Conservation (phyloP, 768 basidiomycete genomes). For the Candolleomyces aberdarensis region DNA sequence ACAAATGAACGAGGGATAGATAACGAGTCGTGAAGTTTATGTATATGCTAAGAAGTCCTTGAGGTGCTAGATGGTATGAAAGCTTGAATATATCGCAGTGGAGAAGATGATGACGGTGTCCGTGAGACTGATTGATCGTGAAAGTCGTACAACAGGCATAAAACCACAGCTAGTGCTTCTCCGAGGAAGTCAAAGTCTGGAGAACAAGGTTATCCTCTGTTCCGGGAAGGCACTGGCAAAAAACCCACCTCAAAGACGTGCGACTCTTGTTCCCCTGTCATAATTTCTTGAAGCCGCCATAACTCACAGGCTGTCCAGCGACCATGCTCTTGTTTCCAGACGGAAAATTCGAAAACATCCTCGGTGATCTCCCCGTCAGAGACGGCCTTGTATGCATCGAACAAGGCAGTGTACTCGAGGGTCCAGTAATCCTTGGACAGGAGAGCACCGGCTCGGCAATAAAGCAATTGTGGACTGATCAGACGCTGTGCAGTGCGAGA, state of each 20-base stretch:
- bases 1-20: no score
- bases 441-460: constrained; percentile 25
- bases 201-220: no score
- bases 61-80: no score
- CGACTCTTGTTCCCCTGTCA: constrained; percentile 25
- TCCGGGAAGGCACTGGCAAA: no score
- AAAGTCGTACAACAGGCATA: no score
- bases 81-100: no score
- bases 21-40: no score
- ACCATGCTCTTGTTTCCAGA: constrained; percentile 24
- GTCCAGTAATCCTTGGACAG: constrained; percentile 30
- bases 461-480: constrained; percentile 25
- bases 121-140: no score
- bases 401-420: constrained; percentile 24
- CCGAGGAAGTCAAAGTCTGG: no score
- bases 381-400: constrained; percentile 25
- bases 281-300: constrained; percentile 28
- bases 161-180: no score
- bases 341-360: constrained; percentile 27
- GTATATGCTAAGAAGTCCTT: no score
- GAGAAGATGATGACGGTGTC: no score
- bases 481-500: constrained; percentile 24
- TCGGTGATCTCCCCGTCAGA: constrained; percentile 20
- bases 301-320: constrained; percentile 27
- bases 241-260: constrained; percentile 23